Evolutionary conservation across 1,284 basidiomycete genomes (phyloP).

Genomic region (Rugosomyces carneus): DNA sequence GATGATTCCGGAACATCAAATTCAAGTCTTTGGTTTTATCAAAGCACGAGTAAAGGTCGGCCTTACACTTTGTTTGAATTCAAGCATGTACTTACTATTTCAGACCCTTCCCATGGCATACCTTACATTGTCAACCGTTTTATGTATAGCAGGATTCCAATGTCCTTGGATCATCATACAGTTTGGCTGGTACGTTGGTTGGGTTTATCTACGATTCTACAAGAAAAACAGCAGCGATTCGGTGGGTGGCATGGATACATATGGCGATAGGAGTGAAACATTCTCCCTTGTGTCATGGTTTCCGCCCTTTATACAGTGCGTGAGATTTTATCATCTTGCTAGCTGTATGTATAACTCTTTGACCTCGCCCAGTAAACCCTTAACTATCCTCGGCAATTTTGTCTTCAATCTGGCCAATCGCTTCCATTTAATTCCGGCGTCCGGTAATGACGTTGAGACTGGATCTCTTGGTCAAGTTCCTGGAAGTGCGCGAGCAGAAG

Average conservation of each 20-base stretch:
- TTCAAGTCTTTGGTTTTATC: constrained; percentile 84
- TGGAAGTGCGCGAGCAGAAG: constrained; percentile 85
- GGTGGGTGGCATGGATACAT: constrained; percentile 52
- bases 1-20: constrained; percentile 95
- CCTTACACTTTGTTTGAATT: constrained; percentile 7
- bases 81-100: constrained; percentile 3
- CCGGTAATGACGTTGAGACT: constrained; percentile 61
- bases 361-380: constrained; percentile 44
- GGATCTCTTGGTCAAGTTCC: constrained; percentile 73
- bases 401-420: constrained; percentile 68
- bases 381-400: constrained; percentile 64
- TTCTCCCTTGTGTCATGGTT: constrained; percentile 97
- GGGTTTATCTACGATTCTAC: constrained; percentile 95
- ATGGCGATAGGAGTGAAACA: constrained; percentile 93
- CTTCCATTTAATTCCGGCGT: constrained; percentile 74
- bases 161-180: constrained; percentile 96
- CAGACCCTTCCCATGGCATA: constrained; percentile 92
- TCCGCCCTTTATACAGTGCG: constrained; percentile 86
- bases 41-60: constrained; percentile 86
- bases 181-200: constrained; percentile 95
- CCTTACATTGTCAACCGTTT: constrained; percentile 84
- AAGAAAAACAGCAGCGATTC: constrained; percentile 70
- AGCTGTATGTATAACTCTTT: constrained; percentile 11
- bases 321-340: constrained; percentile 8
- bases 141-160: constrained; percentile 84